phyloP scores from a whole-genome alignment of 1,284 basidiomycete genomes.

The Pseudozyma flocculosa region DNA sequence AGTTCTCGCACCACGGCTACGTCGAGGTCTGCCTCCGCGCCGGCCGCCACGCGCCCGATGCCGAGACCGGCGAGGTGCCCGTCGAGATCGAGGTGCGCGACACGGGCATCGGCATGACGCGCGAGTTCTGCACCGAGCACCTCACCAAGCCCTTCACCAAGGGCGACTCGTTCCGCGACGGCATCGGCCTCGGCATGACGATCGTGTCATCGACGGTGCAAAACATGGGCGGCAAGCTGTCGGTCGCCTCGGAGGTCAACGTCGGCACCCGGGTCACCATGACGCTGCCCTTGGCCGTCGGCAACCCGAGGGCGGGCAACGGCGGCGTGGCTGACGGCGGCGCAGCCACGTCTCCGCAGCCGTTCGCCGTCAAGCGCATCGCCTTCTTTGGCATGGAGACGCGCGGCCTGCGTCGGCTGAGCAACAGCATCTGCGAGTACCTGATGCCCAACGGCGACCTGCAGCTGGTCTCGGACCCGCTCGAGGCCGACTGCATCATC shows the following conservation, averaged over 20 bases:
- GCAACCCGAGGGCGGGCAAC: slow-evolving; percentile 3
- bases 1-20: slow-evolving; percentile 30
- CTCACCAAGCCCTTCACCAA: slow-evolving; percentile 41
- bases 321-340: slow-evolving; percentile 1
- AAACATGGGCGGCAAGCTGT: slow-evolving; percentile 32
- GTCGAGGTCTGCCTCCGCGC: slow-evolving; percentile 27
- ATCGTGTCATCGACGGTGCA: slow-evolving; percentile 39
- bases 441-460: slow-evolving; percentile 15
- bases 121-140: slow-evolving; percentile 27
- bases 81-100: slow-evolving; percentile 32
- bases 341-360: not conserved
- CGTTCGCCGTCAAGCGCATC: slow-evolving; percentile 17
- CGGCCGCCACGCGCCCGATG: not conserved
- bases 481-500: slow-evolving; percentile 27
- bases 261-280: slow-evolving; percentile 37
- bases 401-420: slow-evolving; percentile 21
- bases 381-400: slow-evolving; percentile 21
- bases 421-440: slow-evolving; percentile 20
- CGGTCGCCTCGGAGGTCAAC: slow-evolving; percentile 31
- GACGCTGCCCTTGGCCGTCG: slow-evolving; percentile 21
- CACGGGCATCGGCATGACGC: slow-evolving; percentile 36
- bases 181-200: slow-evolving; percentile 43
- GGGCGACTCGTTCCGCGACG: slow-evolving; percentile 36
- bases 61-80: not conserved
- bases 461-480: slow-evolving; percentile 14